Evolutionary conservation across 2,329 filamentous ascomycete species (phyloP).

Genomic region (Trichothecium roseum): DNA sequence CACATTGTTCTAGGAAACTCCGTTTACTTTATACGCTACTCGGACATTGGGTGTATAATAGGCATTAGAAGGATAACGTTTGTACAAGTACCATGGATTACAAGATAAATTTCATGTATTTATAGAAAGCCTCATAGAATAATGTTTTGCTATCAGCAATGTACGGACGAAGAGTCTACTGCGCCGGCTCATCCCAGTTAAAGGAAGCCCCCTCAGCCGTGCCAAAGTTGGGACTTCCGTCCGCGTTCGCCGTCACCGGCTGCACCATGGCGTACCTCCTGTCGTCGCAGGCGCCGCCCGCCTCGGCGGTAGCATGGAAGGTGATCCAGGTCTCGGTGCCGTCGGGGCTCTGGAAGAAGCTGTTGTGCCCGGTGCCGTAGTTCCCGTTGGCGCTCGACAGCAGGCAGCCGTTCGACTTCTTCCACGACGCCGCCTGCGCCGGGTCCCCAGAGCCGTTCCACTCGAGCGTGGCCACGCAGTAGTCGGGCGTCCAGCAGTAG

Average conservation of each 20-base stretch:
- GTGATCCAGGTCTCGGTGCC: conserved; percentile 43
- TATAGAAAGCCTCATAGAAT: no score
- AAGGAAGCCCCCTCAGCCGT: conserved; percentile 11
- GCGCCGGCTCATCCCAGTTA: conserved; percentile 14
- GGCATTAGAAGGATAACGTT: no score
- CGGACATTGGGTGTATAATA: no score
- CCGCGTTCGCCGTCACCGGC: conserved; percentile 35
- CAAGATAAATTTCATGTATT: no score
- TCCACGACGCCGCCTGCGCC: conserved; percentile 31
- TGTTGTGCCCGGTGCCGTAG: conserved; percentile 47
- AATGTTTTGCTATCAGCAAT: no score
- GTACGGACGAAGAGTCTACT: no score
- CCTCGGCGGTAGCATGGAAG: conserved; percentile 42
- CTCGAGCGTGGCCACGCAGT: conserved; percentile 41
- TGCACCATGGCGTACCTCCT: conserved; percentile 44
- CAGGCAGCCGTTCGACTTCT: conserved; percentile 37
- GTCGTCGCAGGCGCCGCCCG: conserved; percentile 39
- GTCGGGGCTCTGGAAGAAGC: conserved; percentile 45
- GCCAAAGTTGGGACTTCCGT: conserved; percentile 44
- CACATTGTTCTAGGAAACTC: no score
- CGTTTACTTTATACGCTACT: no score
- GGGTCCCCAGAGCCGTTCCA: conserved; percentile 42
- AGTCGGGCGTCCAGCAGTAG: conserved; percentile 45
- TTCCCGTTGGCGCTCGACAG: conserved; percentile 44
- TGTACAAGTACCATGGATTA: no score